Evolutionary conservation across 768 basidiomycete species (phyloP).

Genomic region (Tylopilus vinaceipallidus): DNA sequence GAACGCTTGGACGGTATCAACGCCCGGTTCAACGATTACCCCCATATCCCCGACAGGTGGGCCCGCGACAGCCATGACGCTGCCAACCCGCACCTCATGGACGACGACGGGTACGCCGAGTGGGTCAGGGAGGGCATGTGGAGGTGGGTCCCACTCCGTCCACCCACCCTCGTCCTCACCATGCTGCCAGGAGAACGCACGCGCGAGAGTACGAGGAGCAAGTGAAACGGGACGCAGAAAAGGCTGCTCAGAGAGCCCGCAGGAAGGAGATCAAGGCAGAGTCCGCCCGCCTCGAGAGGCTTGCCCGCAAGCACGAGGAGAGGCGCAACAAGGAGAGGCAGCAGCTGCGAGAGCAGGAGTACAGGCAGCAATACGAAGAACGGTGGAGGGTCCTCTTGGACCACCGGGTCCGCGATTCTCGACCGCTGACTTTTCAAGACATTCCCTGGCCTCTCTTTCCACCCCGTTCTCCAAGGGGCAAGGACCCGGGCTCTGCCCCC

Average conservation of each 20-base stretch:
- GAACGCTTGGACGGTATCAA: constrained; percentile 63
- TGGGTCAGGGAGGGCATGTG: constrained; percentile 89
- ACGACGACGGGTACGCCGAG: constrained; percentile 85
- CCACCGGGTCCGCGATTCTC: constrained; percentile 22
- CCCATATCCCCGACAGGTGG: constrained; percentile 76
- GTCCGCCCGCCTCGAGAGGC: constrained; percentile 47
- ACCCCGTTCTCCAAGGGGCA: constrained; percentile 24
- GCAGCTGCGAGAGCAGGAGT: constrained; percentile 40
- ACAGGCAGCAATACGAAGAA: constrained; percentile 52
- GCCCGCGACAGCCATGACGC: constrained; percentile 40
- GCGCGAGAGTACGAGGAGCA: constrained; percentile 65
- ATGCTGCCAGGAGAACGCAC: constrained; percentile 55
- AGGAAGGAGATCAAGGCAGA: constrained; percentile 56
- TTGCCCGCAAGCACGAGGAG: constrained; percentile 51
- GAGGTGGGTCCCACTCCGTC: constrained; percentile 45
- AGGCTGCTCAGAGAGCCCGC: constrained; percentile 50
- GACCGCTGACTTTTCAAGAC: constrained; percentile 47
- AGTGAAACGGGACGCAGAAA: constrained; percentile 51
- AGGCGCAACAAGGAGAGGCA: constrained; percentile 49
- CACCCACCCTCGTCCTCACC: background rate
- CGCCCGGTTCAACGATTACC: constrained; percentile 62
- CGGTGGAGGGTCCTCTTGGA: constrained; percentile 55
- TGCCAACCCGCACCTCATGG: constrained; percentile 52
- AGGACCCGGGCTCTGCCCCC: constrained; percentile 9
- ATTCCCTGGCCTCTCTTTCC: constrained; percentile 72